Conservation (phyloP, 1,284 basidiomycete genomes). For the Sutorius eximius region DNA sequence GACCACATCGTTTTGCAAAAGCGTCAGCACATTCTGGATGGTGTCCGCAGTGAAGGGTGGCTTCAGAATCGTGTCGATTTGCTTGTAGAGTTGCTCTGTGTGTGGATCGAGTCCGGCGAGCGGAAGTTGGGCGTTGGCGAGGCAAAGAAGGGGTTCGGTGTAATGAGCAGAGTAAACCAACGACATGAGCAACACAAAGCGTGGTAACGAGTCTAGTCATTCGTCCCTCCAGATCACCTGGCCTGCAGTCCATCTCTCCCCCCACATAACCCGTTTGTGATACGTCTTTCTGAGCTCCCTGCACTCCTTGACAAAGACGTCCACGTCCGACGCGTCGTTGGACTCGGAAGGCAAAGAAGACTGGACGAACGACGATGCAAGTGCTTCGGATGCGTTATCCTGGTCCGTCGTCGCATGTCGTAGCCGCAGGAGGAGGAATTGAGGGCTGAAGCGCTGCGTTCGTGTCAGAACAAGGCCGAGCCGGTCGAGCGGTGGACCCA, state of each 20-base stretch:
- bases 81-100: slow-evolving; percentile 11
- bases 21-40: slow-evolving; percentile 15
- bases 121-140: slow-evolving; percentile 12
- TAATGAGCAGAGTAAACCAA: slow-evolving; percentile 30
- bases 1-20: slow-evolving; percentile 13
- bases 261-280: slow-evolving; percentile 88
- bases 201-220: slow-evolving; percentile 25
- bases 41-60: slow-evolving; percentile 21
- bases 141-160: slow-evolving; percentile 25
- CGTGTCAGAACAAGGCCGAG: slow-evolving; percentile 9
- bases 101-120: slow-evolving; percentile 9
- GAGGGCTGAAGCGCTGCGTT: slow-evolving; percentile 75
- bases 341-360: slow-evolving; percentile 40
- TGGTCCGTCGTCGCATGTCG: slow-evolving; percentile 84
- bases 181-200: slow-evolving; percentile 18
- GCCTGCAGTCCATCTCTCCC: slow-evolving; percentile 80
- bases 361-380: slow-evolving; percentile 80
- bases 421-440: slow-evolving; percentile 84
- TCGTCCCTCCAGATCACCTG: slow-evolving; percentile 81
- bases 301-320: slow-evolving; percentile 86
- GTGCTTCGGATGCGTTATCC: slow-evolving; percentile 82
- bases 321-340: slow-evolving; percentile 61
- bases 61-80: slow-evolving; percentile 20
- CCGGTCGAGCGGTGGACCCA: slow-evolving; percentile 34
- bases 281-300: slow-evolving; percentile 83